Evolutionary conservation across 148 eudicot species (phyloP).

Genomic region (Silene latifolia): DNA sequence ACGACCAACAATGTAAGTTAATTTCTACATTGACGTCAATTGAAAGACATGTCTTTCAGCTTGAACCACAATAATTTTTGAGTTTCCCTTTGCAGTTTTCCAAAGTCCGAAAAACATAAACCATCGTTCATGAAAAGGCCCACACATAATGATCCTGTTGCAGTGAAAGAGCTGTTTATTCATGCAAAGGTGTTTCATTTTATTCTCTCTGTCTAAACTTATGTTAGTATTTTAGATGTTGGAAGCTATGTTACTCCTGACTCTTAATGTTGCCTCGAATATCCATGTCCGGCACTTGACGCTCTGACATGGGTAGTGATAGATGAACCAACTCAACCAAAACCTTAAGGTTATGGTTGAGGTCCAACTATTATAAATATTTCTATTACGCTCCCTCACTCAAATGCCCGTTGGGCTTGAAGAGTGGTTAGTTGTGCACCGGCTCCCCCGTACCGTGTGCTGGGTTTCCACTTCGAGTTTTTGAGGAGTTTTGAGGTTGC

Average conservation of each 20-base stretch:
- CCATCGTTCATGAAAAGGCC: constrained; percentile 72
- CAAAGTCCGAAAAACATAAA: constrained; percentile 64
- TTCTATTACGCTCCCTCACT: too few species aligned
- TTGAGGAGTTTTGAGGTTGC: too few species aligned
- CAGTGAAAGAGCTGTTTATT: constrained; percentile 83
- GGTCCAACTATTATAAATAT: too few species aligned
- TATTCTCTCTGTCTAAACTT: not conserved
- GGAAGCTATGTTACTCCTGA: not conserved
- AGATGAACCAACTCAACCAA: too few species aligned
- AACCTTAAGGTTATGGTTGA: too few species aligned
- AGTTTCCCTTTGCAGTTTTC: constrained; percentile 46
- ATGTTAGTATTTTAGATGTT: not conserved
- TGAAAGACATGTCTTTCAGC: not conserved
- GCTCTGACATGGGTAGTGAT: too few species aligned
- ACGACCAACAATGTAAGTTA: constrained; percentile 65
- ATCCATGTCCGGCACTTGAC: not conserved
- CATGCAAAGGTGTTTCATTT: constrained; percentile 67
- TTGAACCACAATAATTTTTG: constrained; percentile 7
- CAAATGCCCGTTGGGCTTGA: too few species aligned
- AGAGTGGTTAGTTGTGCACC: too few species aligned
- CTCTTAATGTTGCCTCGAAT: not conserved
- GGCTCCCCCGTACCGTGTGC: too few species aligned
- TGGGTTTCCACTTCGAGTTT: too few species aligned
- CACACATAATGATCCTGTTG: constrained; percentile 51
- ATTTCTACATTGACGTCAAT: constrained; percentile 1